Percentiles rank a stretch among this genome's conserved stretches.
Evolutionary conservation across 257 asterid genomes (phyloP).

Genomic region (Gynochthodes officinalis): DNA sequence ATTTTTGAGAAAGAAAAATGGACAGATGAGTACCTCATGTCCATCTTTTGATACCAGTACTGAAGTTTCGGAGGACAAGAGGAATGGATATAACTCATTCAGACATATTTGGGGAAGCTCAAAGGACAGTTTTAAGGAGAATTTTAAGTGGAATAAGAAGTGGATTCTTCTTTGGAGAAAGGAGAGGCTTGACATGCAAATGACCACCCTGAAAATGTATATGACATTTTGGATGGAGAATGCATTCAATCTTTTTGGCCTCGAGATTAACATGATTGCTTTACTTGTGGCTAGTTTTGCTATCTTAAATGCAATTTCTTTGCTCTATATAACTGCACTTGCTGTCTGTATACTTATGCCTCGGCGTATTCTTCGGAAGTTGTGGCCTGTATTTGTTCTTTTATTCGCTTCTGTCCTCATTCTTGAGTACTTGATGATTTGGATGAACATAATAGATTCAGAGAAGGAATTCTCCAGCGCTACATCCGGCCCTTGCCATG

Average conservation of each 20-base stretch:
- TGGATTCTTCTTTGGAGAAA: slow-evolving; percentile 63
- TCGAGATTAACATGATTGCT: slow-evolving; percentile 89
- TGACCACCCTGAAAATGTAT: slow-evolving; percentile 72
- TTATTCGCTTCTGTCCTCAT: slow-evolving; percentile 76
- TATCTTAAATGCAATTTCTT: slow-evolving; percentile 70
- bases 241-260: slow-evolving; percentile 94
- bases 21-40: slow-evolving; percentile 45
- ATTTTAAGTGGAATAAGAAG: slow-evolving; percentile 78
- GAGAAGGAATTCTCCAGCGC: slow-evolving; percentile 27
- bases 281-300: slow-evolving; percentile 91
- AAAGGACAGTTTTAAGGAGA: slow-evolving; percentile 77
- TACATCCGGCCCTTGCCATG: slow-evolving; percentile 59
- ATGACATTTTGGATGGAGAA: slow-evolving; percentile 91
- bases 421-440: slow-evolving; percentile 77
- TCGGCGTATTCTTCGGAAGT: slow-evolving; percentile 61
- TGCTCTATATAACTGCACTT: slow-evolving; percentile 68
- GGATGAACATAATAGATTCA: slow-evolving; percentile 57
- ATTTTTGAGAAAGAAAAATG: slow-evolving; percentile 31
- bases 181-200: slow-evolving; percentile 90
- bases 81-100: slow-evolving; percentile 45
- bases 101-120: slow-evolving; percentile 84
- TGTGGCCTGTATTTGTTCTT: slow-evolving; percentile 77
- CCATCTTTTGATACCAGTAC: slow-evolving; percentile 43
- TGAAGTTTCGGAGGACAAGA: slow-evolving; percentile 30
- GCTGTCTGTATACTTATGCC: slow-evolving; percentile 79